These are phyloP conservation scores for Dictyostelium brefeldianum DNA, from an alignment of 78 protist genomes.

Conservation along the genomic window DNA sequence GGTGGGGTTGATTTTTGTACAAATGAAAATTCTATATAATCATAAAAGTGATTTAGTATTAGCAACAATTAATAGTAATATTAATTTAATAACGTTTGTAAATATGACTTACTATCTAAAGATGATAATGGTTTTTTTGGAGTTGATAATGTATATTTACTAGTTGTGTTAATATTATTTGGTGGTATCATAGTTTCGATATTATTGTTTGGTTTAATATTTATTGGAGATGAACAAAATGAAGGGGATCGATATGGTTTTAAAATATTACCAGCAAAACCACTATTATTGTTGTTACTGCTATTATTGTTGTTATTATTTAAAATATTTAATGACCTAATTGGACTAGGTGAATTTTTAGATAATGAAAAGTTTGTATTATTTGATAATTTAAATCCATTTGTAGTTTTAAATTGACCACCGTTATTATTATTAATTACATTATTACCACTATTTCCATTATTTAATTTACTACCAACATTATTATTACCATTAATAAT, in stretches of 20 bases:
- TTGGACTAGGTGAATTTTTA: background rate
- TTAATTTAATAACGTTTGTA: background rate
- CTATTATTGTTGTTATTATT: background rate
- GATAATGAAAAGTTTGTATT: background rate
- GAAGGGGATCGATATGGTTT: background rate
- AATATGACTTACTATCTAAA: background rate
- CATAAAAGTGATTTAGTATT: background rate
- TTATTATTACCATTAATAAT: background rate
- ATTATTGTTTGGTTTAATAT: background rate
- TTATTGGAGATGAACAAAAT: conserved; percentile 21
- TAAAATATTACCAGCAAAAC: background rate
- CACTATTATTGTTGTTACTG: no score
- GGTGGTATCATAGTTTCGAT: background rate
- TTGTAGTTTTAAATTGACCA: background rate
- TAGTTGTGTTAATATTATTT: background rate
- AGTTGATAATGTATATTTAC: background rate
- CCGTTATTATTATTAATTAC: background rate
- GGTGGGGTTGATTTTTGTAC: conserved; percentile 6
- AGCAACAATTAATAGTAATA: background rate
- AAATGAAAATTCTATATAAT: background rate
- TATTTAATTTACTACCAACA: background rate
- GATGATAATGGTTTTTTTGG: background rate
- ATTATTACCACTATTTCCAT: background rate
- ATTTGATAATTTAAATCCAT: background rate
- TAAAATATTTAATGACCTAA: background rate